phyloP scores from a whole-genome alignment of 2,329 filamentous ascomycete genomes.

The Hypomyces perniciosus region DNA sequence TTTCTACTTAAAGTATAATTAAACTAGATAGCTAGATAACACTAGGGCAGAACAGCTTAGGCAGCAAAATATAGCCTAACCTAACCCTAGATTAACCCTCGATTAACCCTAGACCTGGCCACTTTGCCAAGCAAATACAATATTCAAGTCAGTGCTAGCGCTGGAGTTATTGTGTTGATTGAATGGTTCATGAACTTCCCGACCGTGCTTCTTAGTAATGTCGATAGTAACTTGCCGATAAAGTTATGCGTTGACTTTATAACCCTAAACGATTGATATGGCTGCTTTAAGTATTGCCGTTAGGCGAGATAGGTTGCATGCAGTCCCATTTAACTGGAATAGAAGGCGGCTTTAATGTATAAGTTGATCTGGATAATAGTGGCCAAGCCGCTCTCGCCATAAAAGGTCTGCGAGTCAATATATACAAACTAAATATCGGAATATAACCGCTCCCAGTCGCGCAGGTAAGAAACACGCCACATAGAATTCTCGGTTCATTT shows the following conservation, averaged over 20 bases:
- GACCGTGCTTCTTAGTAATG: slow-evolving; percentile 13
- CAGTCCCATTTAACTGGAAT: background rate
- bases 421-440: background rate
- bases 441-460: background rate
- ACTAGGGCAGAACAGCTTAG: no score
- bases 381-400: background rate
- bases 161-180: slow-evolving; percentile 10
- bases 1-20: no score
- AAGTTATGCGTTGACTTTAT: background rate
- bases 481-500: background rate
- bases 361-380: background rate
- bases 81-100: no score
- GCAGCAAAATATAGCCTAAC: no score
- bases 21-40: no score
- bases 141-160: slow-evolving; percentile 1
- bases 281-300: background rate
- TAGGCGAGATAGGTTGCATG: background rate
- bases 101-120: no score
- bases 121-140: slow-evolving; percentile 15
- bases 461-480: background rate
- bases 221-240: slow-evolving; percentile 10
- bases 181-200: slow-evolving; percentile 1
- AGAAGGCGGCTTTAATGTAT: background rate
- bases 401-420: background rate
- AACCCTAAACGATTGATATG: background rate